Conservation (phyloP, 1,284 basidiomycete species). For the Pulchroboletus neoregius region DNA sequence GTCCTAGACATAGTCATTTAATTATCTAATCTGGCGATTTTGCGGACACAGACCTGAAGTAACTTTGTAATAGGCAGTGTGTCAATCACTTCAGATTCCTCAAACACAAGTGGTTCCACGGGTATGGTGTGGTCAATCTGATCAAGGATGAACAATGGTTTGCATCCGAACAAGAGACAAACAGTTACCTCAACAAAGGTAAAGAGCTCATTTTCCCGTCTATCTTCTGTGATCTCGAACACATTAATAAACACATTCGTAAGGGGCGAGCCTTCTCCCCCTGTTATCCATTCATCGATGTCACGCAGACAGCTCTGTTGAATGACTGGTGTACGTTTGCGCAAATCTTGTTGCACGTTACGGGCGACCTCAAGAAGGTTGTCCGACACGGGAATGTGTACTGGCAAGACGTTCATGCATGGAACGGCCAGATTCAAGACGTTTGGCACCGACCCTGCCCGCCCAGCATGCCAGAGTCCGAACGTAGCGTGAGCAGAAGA, state of each 20-base stretch:
- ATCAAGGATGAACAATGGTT: slow-evolving; percentile 1
- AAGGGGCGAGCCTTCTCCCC: slow-evolving; percentile 32
- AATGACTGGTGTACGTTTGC: slow-evolving; percentile 37
- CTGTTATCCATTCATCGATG: slow-evolving; percentile 37
- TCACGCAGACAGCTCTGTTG: slow-evolving; percentile 42
- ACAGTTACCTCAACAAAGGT: slow-evolving; percentile 9
- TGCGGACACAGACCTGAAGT: slow-evolving; percentile 23
- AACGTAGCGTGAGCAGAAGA: slow-evolving; percentile 36
- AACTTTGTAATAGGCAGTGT: slow-evolving; percentile 23
- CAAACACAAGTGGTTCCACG: slow-evolving; percentile 1
- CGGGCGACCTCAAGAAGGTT: slow-evolving; percentile 30
- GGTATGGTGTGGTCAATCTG: slow-evolving; percentile 38
- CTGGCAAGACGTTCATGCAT: slow-evolving; percentile 47
- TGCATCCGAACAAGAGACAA: neutral
- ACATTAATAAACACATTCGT: slow-evolving; percentile 49
- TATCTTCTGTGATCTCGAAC: slow-evolving; percentile 33
- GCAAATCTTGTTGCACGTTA: slow-evolving; percentile 37
- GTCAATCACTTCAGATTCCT: slow-evolving; percentile 18
- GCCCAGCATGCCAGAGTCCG: slow-evolving; percentile 46
- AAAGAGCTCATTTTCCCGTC: slow-evolving; percentile 10
- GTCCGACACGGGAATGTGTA: slow-evolving; percentile 32
- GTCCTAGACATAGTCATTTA: slow-evolving; percentile 30
- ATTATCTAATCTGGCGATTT: neutral
- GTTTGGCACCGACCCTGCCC: slow-evolving; percentile 36
- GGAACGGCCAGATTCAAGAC: slow-evolving; percentile 42